A percentile compares a stretch with the other conserved stretches of the same genome.
phyloP scores from a whole-genome alignment of 148 eudicot genomes.

The Agrostemma githago region DNA sequence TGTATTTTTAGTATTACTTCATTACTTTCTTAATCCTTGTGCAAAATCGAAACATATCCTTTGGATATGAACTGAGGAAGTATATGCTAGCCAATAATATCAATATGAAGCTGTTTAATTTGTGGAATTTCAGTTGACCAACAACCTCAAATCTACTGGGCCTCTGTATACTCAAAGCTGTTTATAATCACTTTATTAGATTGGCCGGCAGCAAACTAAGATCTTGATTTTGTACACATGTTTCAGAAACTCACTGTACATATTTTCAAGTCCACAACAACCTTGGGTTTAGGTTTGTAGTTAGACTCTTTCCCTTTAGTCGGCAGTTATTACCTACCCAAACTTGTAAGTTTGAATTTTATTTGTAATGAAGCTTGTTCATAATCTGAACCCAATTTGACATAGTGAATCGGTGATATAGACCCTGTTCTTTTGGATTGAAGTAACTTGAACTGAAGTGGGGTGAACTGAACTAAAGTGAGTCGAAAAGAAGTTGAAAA shows the following conservation, averaged over 20 bases:
- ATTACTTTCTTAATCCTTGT: no score
- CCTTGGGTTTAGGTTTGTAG: conserved; percentile 4
- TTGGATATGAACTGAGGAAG: background rate
- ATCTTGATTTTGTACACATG: background rate
- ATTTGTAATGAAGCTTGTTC: background rate
- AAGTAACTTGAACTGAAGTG: no score
- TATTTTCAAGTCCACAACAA: conserved; percentile 10
- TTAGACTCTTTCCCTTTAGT: background rate
- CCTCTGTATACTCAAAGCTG: no score
- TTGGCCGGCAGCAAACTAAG: conserved; percentile 16
- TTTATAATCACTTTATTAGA: background rate
- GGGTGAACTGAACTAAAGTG: no score
- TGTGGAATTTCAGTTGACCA: conserved; percentile 9
- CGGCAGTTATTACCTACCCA: conserved; percentile 19
- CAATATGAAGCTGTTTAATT: background rate
- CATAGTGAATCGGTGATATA: no score
- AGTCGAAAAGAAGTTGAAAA: no score
- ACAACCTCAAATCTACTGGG: conserved; percentile 13
- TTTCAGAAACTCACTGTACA: background rate
- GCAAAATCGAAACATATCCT: background rate
- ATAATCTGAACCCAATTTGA: no score
- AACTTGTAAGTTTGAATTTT: background rate
- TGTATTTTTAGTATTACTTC: no score
- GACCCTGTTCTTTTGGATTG: no score
- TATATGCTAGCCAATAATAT: background rate